Conservation (phyloP, 2,329 filamentous ascomycete species). For the Calonectria naviculata region DNA sequence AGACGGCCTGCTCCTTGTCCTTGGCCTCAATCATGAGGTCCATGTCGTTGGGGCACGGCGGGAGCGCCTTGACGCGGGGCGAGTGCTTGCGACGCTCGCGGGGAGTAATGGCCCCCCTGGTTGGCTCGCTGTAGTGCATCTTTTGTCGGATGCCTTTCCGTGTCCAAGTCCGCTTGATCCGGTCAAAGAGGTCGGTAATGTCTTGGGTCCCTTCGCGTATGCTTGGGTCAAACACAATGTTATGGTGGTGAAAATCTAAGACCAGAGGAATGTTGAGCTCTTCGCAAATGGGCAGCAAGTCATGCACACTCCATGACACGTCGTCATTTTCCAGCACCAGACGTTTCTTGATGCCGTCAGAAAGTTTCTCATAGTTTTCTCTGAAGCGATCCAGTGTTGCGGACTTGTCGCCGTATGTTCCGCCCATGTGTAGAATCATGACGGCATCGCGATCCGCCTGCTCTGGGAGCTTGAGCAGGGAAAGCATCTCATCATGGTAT, state of each 20-base stretch:
- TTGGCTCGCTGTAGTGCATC: conserved; percentile 94
- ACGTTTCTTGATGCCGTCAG: conserved; percentile 78
- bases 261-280: conserved; percentile 94
- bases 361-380: conserved; percentile 75
- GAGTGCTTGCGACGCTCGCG: conserved; percentile 88
- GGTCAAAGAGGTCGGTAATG: conserved; percentile 78
- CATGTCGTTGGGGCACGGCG: conserved; percentile 85
- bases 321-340: conserved; percentile 96
- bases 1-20: conserved; percentile 96
- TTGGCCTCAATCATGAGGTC: conserved; percentile 99
- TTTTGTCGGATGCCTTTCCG: conserved; percentile 89
- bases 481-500: conserved; percentile 89
- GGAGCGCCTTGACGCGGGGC: conserved; percentile 80
- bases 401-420: conserved; percentile 86
- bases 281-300: conserved; percentile 89
- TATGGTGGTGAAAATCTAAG: conserved; percentile 95
- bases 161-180: conserved; percentile 86
- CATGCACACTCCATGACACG: conserved; percentile 91
- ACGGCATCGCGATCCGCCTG: conserved; percentile 88
- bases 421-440: conserved; percentile 95
- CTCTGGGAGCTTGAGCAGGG: conserved; percentile 78
- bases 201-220: conserved; percentile 87
- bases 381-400: conserved; percentile 84
- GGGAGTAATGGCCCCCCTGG: conserved; percentile 72
- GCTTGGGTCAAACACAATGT: conserved; percentile 84